Conservation (phyloP, 2,329 filamentous ascomycete genomes). For the Stagonosporopsis cucurbitacearum region DNA sequence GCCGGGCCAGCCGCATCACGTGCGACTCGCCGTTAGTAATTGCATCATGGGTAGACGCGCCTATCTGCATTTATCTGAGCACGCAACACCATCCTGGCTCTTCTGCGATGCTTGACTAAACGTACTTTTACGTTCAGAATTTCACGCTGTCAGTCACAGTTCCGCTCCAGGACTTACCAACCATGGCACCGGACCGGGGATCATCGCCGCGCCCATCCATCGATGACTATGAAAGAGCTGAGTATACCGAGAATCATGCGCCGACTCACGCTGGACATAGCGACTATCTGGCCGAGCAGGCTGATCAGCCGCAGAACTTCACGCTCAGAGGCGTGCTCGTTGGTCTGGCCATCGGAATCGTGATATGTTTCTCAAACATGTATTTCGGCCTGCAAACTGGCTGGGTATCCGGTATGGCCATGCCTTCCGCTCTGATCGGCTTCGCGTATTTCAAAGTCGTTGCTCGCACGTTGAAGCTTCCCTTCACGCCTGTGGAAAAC, state of each 20-base stretch:
- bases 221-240: constrained; percentile 31
- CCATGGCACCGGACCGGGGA: constrained; percentile 48
- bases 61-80: constrained; percentile 22
- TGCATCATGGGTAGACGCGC: constrained; percentile 27
- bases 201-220: constrained; percentile 23
- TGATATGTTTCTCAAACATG: constrained; percentile 97
- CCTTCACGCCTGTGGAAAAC: constrained; percentile 95
- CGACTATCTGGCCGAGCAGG: constrained; percentile 39
- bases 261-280: constrained; percentile 26
- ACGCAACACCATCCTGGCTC: constrained; percentile 26
- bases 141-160: constrained; percentile 29
- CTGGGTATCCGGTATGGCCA: constrained; percentile 88
- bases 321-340: constrained; percentile 80
- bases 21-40: constrained; percentile 20
- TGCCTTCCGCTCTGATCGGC: constrained; percentile 92
- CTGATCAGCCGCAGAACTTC: constrained; percentile 70
- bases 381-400: constrained; percentile 97
- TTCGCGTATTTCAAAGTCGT: constrained; percentile 91
- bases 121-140: constrained; percentile 2
- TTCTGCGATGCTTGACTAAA: constrained; percentile 18
- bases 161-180: constrained; percentile 28
- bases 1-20: constrained; percentile 27
- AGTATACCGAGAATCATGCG: constrained; percentile 24
- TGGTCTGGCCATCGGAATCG: constrained; percentile 81
- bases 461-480: constrained; percentile 72